phyloP scores from a whole-genome alignment of 2,329 filamentous ascomycete genomes.

The Cladosporium sphaerospermum region DNA sequence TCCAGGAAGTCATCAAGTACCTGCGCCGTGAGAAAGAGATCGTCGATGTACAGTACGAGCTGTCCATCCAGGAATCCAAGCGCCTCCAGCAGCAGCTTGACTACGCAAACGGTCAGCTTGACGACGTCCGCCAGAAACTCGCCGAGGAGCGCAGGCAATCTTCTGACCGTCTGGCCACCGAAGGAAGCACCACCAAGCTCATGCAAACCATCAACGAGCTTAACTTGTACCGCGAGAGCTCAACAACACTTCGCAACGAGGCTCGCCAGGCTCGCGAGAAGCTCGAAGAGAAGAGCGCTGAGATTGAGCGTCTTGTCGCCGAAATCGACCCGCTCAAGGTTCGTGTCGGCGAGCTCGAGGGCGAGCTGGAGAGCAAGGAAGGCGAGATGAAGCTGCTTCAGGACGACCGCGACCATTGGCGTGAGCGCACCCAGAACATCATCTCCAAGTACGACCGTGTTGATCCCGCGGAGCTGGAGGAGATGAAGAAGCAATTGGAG shows the following conservation, averaged over 20 bases:
- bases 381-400: slow-evolving; percentile 84
- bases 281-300: slow-evolving; percentile 66
- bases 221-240: slow-evolving; percentile 93
- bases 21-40: slow-evolving; percentile 95
- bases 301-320: slow-evolving; percentile 65
- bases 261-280: slow-evolving; percentile 71
- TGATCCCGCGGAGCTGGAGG: slow-evolving; percentile 87
- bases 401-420: slow-evolving; percentile 89
- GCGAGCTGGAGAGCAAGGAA: slow-evolving; percentile 71
- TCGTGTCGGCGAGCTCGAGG: slow-evolving; percentile 75
- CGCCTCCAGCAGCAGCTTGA: slow-evolving; percentile 85
- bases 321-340: slow-evolving; percentile 78
- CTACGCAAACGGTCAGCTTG: slow-evolving; percentile 78
- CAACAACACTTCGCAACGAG: slow-evolving; percentile 81
- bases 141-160: slow-evolving; percentile 79
- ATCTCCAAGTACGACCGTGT: slow-evolving; percentile 93
- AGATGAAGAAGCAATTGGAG: slow-evolving; percentile 71
- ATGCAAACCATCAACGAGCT: slow-evolving; percentile 94
- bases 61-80: slow-evolving; percentile 82
- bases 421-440: slow-evolving; percentile 92
- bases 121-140: slow-evolving; percentile 81
- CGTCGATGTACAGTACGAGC: slow-evolving; percentile 88
- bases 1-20: slow-evolving; percentile 87
- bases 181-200: slow-evolving; percentile 77
- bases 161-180: slow-evolving; percentile 64